Evolutionary conservation across 345 rosid genomes (phyloP).

Genomic region (Eucalyptus regnans): DNA sequence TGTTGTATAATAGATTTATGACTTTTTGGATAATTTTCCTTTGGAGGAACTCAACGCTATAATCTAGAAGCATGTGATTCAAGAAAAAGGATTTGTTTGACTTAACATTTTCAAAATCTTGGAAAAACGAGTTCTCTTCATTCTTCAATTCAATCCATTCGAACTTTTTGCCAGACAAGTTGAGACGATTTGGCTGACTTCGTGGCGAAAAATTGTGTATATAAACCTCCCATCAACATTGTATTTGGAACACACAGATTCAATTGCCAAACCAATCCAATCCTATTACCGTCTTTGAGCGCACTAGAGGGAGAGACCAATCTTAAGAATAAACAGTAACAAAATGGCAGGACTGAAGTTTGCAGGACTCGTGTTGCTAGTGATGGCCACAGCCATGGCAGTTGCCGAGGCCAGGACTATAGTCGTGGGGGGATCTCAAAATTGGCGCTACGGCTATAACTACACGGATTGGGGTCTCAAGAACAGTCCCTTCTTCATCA

Average conservation of each 20-base stretch:
- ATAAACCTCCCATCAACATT: neutral
- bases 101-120: neutral
- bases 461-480: conserved; percentile 12
- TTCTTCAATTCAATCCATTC: neutral
- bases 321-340: neutral
- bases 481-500: conserved; percentile 7
- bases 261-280: neutral
- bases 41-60: neutral
- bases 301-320: neutral
- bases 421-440: conserved; percentile 5
- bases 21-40: no score
- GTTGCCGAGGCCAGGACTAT: conserved; percentile 3
- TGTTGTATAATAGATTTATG: no score
- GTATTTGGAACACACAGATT: neutral
- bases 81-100: neutral
- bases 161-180: neutral
- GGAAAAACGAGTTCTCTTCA: neutral
- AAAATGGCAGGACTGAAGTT: neutral
- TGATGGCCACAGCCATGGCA: neutral
- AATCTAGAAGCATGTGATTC: neutral
- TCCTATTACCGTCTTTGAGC: neutral
- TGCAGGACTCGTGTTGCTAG: neutral
- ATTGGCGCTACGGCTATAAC: conserved; percentile 10
- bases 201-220: neutral
- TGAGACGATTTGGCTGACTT: neutral